Evolutionary conservation across 495 filamentous ascomycete species (phyloP).

Genomic region (Penicillium odoratum): DNA sequence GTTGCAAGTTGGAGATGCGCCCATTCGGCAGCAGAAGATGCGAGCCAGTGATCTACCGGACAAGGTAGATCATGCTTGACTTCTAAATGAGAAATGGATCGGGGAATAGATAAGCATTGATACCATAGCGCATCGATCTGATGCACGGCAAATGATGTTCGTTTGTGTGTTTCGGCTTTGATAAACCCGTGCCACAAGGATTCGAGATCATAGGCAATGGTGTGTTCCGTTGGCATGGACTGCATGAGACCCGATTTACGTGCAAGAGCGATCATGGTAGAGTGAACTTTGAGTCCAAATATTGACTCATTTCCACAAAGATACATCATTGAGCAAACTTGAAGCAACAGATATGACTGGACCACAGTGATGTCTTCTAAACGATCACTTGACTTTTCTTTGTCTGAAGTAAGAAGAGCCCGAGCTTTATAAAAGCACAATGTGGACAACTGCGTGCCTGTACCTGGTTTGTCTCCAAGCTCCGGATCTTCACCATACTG

Average conservation of each 20-base stretch:
- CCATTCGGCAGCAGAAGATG: slow-evolving; percentile 33
- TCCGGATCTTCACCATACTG: slow-evolving; percentile 42
- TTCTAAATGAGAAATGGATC: slow-evolving; percentile 37
- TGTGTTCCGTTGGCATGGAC: slow-evolving; percentile 17
- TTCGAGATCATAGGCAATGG: slow-evolving; percentile 23
- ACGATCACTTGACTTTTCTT: slow-evolving; percentile 10
- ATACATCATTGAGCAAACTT: slow-evolving; percentile 41
- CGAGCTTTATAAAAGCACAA: slow-evolving; percentile 38
- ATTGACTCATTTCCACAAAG: slow-evolving; percentile 32
- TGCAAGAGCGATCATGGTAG: slow-evolving; percentile 34
- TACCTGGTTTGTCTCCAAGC: slow-evolving; percentile 23
- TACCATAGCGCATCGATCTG: slow-evolving; percentile 42
- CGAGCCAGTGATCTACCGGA: slow-evolving; percentile 29
- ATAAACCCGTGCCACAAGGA: slow-evolving; percentile 35
- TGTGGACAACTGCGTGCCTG: slow-evolving; percentile 25
- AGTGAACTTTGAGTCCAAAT: slow-evolving; percentile 34
- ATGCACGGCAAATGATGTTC: slow-evolving; percentile 37
- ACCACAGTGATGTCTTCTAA: slow-evolving; percentile 21
- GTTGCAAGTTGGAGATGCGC: slow-evolving; percentile 31
- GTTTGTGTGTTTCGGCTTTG: slow-evolving; percentile 36
- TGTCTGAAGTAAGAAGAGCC: slow-evolving; percentile 19
- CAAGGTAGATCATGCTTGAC: slow-evolving; percentile 42
- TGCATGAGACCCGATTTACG: slow-evolving; percentile 30
- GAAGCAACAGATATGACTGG: slow-evolving; percentile 34
- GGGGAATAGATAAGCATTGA: slow-evolving; percentile 38